phyloP scores from a whole-genome alignment of 495 filamentous ascomycete genomes.

The Xylaria longipes region DNA sequence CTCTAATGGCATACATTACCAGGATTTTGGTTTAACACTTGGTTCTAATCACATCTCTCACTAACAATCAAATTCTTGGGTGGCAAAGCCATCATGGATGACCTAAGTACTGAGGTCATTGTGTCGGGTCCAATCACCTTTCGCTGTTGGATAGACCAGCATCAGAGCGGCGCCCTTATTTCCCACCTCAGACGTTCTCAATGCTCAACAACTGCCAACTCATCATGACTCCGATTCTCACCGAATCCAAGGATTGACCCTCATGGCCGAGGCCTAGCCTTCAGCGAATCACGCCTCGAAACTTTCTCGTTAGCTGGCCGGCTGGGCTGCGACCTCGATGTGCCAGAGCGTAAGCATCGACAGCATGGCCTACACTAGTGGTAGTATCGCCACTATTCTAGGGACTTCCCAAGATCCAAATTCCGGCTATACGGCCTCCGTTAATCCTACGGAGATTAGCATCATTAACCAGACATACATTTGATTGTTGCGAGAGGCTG shows the following conservation, averaged over 20 bases:
- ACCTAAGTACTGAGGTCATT: background rate
- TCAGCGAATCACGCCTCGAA: background rate
- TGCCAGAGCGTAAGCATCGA: conserved; percentile 1
- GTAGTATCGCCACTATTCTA: background rate
- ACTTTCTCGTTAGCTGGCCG: conserved; percentile 2
- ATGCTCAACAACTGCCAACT: conserved; percentile 20
- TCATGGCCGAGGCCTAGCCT: background rate
- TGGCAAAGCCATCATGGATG: background rate
- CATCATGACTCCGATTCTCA: conserved; percentile 23
- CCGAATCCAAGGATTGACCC: conserved; percentile 14
- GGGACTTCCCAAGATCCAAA: background rate
- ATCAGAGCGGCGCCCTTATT: conserved; percentile 9
- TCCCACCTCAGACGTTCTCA: conserved; percentile 11
- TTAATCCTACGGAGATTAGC: background rate
- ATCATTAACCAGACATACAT: background rate
- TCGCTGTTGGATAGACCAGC: background rate
- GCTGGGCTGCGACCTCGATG: conserved; percentile 9
- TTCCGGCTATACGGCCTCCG: background rate
- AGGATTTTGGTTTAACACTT: background rate
- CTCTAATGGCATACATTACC: background rate
- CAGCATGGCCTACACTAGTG: background rate
- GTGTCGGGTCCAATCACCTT: background rate
- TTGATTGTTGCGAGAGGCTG: background rate
- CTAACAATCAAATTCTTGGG: background rate
- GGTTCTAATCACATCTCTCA: background rate